A percentile compares a stretch with the other conserved stretches of the same genome.
These are phyloP conservation scores for Daldinia childiae DNA, from an alignment of 495 filamentous ascomycete genomes.

Conservation along the genomic window DNA sequence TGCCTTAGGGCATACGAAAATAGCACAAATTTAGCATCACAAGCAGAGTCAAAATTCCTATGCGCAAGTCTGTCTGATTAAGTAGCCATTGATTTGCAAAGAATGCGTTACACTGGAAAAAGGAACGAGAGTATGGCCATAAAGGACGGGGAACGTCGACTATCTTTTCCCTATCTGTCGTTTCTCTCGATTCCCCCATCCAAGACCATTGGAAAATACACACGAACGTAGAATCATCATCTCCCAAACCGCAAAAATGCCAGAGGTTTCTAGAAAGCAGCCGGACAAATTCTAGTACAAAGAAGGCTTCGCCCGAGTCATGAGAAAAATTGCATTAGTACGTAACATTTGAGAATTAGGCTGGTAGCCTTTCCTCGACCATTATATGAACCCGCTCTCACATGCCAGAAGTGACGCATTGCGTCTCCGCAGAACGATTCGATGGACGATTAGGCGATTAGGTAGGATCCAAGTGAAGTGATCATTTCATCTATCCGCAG, in stretches of 20 bases:
- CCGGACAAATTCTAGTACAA: conserved; percentile 41
- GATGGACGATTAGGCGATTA: conserved; percentile 28
- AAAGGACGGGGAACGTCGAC: conserved; percentile 16
- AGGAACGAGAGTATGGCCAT: conserved; percentile 25
- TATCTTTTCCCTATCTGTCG: conserved; percentile 15
- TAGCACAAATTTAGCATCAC: not conserved
- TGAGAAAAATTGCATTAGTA: conserved; percentile 41
- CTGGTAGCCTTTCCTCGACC: conserved; percentile 25
- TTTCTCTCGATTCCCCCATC: conserved; percentile 8
- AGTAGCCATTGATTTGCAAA: conserved; percentile 32
- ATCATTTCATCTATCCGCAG: conserved; percentile 46
- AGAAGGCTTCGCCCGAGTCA: conserved; percentile 38
- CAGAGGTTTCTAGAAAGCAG: conserved; percentile 31
- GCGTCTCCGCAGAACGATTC: conserved; percentile 23
- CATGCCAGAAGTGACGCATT: conserved; percentile 38
- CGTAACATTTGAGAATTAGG: conserved; percentile 29
- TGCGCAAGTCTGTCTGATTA: conserved; percentile 39
- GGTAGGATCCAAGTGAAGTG: conserved; percentile 45
- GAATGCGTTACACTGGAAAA: conserved; percentile 33
- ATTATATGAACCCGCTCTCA: conserved; percentile 46
- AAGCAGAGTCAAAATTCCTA: conserved; percentile 4
- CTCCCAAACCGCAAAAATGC: conserved; percentile 37
- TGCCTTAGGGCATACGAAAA: not conserved
- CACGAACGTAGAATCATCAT: conserved; percentile 31
- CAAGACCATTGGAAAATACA: conserved; percentile 30